phyloP scores from a whole-genome alignment of 768 basidiomycete species.

The Rhizopogon vinicolor region DNA sequence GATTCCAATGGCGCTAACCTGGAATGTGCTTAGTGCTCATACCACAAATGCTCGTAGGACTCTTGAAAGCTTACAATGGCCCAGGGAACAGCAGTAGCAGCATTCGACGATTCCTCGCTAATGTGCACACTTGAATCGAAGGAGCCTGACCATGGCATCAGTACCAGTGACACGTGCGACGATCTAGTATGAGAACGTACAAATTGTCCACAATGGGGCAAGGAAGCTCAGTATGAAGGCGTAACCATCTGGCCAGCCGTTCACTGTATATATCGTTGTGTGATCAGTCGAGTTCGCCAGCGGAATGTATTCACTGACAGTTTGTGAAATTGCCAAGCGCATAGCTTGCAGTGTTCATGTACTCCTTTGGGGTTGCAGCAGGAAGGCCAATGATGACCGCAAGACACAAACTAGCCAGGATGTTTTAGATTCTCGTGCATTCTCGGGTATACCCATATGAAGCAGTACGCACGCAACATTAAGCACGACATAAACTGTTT shows the following conservation, averaged over 20 bases:
- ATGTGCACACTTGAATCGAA: constrained; percentile 52
- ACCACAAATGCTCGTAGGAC: too few species aligned
- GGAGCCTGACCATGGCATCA: constrained; percentile 18
- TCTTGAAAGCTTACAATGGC: constrained; percentile 18
- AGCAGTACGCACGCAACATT: constrained; percentile 53
- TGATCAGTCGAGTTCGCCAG: background rate
- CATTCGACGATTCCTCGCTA: constrained; percentile 52
- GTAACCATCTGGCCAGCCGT: constrained; percentile 43
- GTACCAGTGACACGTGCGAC: constrained; percentile 1
- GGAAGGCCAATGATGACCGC: constrained; percentile 69
- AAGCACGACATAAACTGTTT: constrained; percentile 67
- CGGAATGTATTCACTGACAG: constrained; percentile 27
- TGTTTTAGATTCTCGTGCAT: background rate
- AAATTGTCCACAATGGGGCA: constrained; percentile 44
- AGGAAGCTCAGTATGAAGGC: constrained; percentile 48
- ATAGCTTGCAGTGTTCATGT: constrained; percentile 55
- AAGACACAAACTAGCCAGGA: constrained; percentile 45
- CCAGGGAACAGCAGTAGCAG: constrained; percentile 52
- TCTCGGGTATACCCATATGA: background rate
- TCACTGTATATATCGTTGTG: constrained; percentile 17
- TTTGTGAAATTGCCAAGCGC: constrained; percentile 62
- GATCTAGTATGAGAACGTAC: constrained; percentile 17
- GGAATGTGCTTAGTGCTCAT: background rate
- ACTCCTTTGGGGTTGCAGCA: constrained; percentile 53
- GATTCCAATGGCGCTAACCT: constrained; percentile 35